Evolutionary conservation across 148 eudicot species (phyloP).

Genomic region (Silene conica): DNA sequence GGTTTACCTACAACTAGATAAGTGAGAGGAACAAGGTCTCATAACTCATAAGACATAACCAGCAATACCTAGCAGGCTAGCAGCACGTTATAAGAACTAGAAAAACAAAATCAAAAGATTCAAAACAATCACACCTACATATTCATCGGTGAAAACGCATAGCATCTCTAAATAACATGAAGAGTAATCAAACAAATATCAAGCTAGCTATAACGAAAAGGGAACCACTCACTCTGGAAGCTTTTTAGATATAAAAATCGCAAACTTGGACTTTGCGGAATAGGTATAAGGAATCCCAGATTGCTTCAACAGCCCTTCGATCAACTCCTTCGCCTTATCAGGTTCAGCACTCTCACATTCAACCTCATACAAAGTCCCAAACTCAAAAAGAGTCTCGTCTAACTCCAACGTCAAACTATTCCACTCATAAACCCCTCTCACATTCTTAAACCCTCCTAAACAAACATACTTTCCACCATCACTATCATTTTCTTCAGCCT

Average conservation of each 20-base stretch:
- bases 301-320: conserved; percentile 58
- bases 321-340: conserved; percentile 58
- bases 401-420: conserved; percentile 64
- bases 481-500: conserved; percentile 17
- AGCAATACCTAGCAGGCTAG: neutral
- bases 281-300: conserved; percentile 60
- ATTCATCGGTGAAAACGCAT: neutral
- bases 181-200: neutral
- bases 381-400: conserved; percentile 71
- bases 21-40: conserved; percentile 34
- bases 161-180: neutral
- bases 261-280: conserved; percentile 68
- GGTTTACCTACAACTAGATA: conserved; percentile 9
- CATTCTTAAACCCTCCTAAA: conserved; percentile 79
- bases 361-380: conserved; percentile 75
- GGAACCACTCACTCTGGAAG: conserved; percentile 50
- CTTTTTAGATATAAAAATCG: conserved; percentile 56
- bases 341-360: conserved; percentile 85
- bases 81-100: neutral
- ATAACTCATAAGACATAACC: neutral
- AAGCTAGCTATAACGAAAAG: neutral
- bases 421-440: conserved; percentile 81
- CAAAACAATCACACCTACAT: neutral
- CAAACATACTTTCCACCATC: conserved; percentile 43
- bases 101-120: neutral